These are phyloP conservation scores for Botrytis fabae DNA, from an alignment of 2,329 filamentous ascomycete genomes.

Conservation along the genomic window DNA sequence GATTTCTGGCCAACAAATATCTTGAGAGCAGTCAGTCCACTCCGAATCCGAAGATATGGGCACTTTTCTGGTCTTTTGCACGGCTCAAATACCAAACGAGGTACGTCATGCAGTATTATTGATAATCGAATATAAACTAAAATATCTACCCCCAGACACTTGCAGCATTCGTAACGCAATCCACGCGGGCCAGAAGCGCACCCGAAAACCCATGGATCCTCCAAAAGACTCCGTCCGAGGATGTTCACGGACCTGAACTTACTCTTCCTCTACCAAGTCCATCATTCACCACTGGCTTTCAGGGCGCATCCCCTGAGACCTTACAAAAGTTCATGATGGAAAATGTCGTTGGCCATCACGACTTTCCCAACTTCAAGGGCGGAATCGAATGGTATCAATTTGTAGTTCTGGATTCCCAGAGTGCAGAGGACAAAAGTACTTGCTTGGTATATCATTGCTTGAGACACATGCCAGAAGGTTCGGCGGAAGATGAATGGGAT, in stretches of 20 bases:
- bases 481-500: background rate
- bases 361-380: background rate
- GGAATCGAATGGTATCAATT: background rate
- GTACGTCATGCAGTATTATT: background rate
- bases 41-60: background rate
- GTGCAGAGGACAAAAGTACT: background rate
- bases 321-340: background rate
- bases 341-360: background rate
- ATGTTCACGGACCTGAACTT: background rate
- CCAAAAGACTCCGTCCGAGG: background rate
- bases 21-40: background rate
- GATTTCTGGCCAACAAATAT: background rate
- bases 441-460: conserved; percentile 1
- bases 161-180: background rate
- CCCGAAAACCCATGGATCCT: background rate
- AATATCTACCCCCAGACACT: background rate
- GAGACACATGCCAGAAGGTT: background rate
- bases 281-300: background rate
- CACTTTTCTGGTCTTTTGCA: background rate
- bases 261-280: background rate
- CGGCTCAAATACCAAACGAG: background rate
- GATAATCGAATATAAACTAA: background rate
- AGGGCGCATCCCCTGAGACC: background rate
- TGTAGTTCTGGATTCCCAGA: background rate
- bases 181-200: background rate